Percentiles rank a stretch among this genome's conserved stretches.
phyloP scores from a whole-genome alignment of 805 yeast genomes.

The Teunomyces cretensis region DNA sequence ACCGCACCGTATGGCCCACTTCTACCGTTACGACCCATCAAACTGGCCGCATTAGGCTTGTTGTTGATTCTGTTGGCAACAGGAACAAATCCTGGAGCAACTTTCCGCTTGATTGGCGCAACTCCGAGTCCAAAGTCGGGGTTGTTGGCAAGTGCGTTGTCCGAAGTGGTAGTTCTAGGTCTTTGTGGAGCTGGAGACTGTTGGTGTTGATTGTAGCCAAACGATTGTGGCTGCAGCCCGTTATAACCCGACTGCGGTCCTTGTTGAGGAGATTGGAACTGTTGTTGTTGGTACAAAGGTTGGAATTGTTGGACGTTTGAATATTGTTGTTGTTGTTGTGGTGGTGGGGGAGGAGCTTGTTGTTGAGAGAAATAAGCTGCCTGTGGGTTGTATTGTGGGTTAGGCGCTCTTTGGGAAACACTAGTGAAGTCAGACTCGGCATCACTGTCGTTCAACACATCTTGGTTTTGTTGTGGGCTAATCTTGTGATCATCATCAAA shows the following conservation, averaged over 20 bases:
- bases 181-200: slow-evolving; percentile 10
- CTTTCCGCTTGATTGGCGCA: slow-evolving; percentile 17
- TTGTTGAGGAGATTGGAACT: slow-evolving; percentile 16
- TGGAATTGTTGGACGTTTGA: slow-evolving; percentile 9
- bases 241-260: slow-evolving; percentile 3
- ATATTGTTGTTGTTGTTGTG: slow-evolving; percentile 15
- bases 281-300: slow-evolving; percentile 13
- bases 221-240: slow-evolving; percentile 3
- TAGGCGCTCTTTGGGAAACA: slow-evolving; percentile 73
- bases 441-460: slow-evolving; percentile 29
- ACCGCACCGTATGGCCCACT: slow-evolving; percentile 24
- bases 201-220: slow-evolving; percentile 15
- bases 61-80: slow-evolving; percentile 17
- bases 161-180: slow-evolving; percentile 32
- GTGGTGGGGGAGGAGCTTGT: slow-evolving; percentile 13
- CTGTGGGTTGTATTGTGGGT: slow-evolving; percentile 45
- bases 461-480: slow-evolving; percentile 8
- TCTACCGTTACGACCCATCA: slow-evolving; percentile 14
- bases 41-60: slow-evolving; percentile 10
- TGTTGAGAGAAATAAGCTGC: neutral
- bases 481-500: slow-evolving; percentile 21
- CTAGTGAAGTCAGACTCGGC: slow-evolving; percentile 70
- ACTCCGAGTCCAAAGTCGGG: slow-evolving; percentile 36
- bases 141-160: slow-evolving; percentile 36
- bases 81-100: slow-evolving; percentile 21